Base-by-base conservation (phyloP, 352 stramenopile genomes). In the Globisporangium polare region DNA sequence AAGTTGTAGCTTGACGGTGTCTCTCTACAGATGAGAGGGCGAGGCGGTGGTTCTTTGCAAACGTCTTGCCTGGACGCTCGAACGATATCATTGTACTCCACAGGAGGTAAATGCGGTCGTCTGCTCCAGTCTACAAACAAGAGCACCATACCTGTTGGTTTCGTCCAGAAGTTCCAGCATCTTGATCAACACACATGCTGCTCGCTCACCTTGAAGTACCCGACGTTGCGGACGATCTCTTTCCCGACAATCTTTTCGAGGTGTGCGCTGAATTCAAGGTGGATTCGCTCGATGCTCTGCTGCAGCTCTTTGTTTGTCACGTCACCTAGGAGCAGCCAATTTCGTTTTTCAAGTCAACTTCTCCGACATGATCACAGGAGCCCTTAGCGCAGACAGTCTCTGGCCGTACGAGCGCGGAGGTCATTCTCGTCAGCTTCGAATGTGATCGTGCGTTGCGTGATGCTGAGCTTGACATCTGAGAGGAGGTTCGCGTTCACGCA, bases 1-100 rank as follows among this genome's bases (percentile, higher is more conserved):
- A 57, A 18, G 3, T 53, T 1, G 55, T 31, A 6, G 58, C 54
- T 9, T 59, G 53, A n/a, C 35, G 18, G 42, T 55, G 41, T 27
- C 51, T 57, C 10, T 73, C 61, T 17, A 67, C 52, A 17, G 51
- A 53, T 0, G 73, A 71, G 2, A 88, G 63, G 1, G 74, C 62
- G 37, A 89, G 65, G 9, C 41, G 64, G 45, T 81, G 69, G 47
- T 75, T 67, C 46, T 83, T 88, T 0, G 78, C 78, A 50, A 74
- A 78, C 2, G 73, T 67, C 41, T 73, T 83, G 0, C 46, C 53
- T 13, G 57, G 69, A 20, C 66, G 53, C 49, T 90, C 80, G 41
- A 90, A 90, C 1, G 78, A 87, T 8, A 92, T 53, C 75, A 86
- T 82, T 22, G 82, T 71, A 59, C 74, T 81, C 78, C 80, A 92